Evolutionary conservation across 768 basidiomycete species (phyloP).

Genomic region (Mycena rebaudengoi): DNA sequence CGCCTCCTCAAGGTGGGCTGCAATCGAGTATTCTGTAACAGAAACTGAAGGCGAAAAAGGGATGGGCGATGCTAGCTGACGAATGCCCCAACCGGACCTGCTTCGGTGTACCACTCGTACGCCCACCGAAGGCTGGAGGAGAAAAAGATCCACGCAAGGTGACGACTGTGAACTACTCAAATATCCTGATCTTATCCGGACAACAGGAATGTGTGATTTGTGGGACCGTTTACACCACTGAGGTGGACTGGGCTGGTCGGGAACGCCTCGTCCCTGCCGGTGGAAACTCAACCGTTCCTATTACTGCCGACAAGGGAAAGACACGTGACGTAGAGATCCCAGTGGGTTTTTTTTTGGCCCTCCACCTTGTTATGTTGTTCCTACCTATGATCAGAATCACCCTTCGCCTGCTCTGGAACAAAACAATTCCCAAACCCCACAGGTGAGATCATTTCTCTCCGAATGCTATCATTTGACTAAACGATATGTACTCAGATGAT

Average conservation of each 20-base stretch:
- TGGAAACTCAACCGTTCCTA: not conserved
- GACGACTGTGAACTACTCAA: constrained; percentile 21
- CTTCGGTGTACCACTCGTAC: constrained; percentile 84
- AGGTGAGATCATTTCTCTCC: not conserved
- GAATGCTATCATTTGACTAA: not conserved
- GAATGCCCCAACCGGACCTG: constrained; percentile 78
- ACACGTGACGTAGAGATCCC: not conserved
- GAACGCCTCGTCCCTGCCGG: constrained; percentile 49
- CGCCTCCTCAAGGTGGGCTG: constrained; percentile 61
- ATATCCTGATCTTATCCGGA: no score
- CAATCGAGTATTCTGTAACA: no score
- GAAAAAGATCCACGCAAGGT: constrained; percentile 76
- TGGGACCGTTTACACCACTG: constrained; percentile 62
- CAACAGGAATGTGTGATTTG: constrained; percentile 89
- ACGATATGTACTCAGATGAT: not conserved
- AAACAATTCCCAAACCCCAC: not conserved
- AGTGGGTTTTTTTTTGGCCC: not conserved
- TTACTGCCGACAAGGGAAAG: constrained; percentile 7
- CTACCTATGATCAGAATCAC: not conserved
- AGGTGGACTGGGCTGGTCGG: constrained; percentile 59
- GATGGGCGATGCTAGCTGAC: constrained; percentile 91
- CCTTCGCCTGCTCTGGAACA: not conserved
- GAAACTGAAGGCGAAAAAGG: constrained; percentile 33
- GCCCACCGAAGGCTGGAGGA: constrained; percentile 71
- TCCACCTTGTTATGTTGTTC: not conserved